Percentiles rank a stretch among this genome's conserved stretches.
Evolutionary conservation across 2,329 filamentous ascomycete species (phyloP).

Genomic region (Colletotrichum melonis): DNA sequence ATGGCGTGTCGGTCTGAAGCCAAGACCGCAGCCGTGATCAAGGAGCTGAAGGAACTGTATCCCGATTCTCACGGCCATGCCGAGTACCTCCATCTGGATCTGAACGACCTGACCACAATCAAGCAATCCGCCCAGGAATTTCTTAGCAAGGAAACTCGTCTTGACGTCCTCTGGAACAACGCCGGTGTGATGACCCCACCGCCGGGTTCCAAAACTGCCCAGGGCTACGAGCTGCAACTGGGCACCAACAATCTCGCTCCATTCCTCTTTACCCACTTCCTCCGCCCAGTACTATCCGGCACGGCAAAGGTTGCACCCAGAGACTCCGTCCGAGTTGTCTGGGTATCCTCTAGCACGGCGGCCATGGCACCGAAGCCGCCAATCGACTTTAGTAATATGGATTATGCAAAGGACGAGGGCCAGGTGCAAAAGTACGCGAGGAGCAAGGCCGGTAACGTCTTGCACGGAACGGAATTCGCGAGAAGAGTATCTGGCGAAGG

Average conservation of each 20-base stretch:
- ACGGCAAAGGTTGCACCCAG: constrained; percentile 40
- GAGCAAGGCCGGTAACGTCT: constrained; percentile 45
- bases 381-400: constrained; percentile 45
- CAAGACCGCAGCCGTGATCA: not conserved
- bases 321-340: constrained; percentile 42
- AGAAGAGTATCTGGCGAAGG: constrained; percentile 15
- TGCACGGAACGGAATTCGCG: constrained; percentile 44
- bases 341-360: constrained; percentile 43
- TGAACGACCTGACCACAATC: constrained; percentile 41
- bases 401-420: constrained; percentile 41
- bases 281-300: constrained; percentile 40
- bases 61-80: constrained; percentile 47
- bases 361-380: constrained; percentile 36
- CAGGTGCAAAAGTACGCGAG: constrained; percentile 41
- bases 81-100: constrained; percentile 51
- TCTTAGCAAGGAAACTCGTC: constrained; percentile 39
- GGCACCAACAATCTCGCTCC: constrained; percentile 44
- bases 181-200: constrained; percentile 52
- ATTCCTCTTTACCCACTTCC: constrained; percentile 44
- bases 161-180: constrained; percentile 54
- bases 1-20: constrained; percentile 52
- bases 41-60: constrained; percentile 19
- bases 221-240: constrained; percentile 46
- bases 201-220: constrained; percentile 46
- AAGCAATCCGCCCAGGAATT: constrained; percentile 40